A percentile compares a stretch with the other conserved stretches of the same genome.
phyloP scores from a whole-genome alignment of 257 asterid species.

The Ophiorrhiza pumila region DNA sequence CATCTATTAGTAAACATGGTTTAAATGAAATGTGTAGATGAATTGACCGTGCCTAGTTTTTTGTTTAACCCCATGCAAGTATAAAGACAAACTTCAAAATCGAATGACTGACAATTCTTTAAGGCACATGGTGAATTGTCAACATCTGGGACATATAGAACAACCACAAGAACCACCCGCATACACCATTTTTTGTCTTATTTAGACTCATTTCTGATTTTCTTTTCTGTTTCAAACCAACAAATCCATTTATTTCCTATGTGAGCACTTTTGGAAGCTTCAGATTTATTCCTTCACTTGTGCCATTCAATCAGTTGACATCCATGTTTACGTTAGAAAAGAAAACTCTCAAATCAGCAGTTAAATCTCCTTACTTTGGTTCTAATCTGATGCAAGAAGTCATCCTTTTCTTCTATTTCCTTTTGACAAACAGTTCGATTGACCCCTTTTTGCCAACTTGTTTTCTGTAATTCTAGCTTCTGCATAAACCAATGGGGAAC shows the following conservation, averaged over 20 bases:
- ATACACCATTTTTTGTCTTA: background rate
- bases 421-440: conserved; percentile 28
- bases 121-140: background rate
- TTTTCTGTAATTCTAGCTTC: conserved; percentile 41
- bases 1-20: background rate
- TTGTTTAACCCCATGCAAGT: background rate
- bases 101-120: background rate
- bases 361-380: conserved; percentile 55
- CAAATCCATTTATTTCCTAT: background rate
- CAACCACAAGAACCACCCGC: too few species aligned
- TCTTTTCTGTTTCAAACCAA: background rate
- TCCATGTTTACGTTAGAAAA: background rate
- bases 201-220: background rate
- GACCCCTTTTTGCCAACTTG: conserved; percentile 34
- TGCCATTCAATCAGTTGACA: background rate
- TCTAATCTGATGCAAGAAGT: conserved; percentile 92
- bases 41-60: background rate
- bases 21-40: background rate
- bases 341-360: background rate
- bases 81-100: background rate
- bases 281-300: background rate
- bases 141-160: background rate
- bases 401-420: conserved; percentile 58
- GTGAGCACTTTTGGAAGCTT: background rate
- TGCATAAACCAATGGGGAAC: conserved; percentile 25